Evolutionary conservation across 2,329 filamentous ascomycete genomes (phyloP).

Genomic region (Helicocarpus griseus): DNA sequence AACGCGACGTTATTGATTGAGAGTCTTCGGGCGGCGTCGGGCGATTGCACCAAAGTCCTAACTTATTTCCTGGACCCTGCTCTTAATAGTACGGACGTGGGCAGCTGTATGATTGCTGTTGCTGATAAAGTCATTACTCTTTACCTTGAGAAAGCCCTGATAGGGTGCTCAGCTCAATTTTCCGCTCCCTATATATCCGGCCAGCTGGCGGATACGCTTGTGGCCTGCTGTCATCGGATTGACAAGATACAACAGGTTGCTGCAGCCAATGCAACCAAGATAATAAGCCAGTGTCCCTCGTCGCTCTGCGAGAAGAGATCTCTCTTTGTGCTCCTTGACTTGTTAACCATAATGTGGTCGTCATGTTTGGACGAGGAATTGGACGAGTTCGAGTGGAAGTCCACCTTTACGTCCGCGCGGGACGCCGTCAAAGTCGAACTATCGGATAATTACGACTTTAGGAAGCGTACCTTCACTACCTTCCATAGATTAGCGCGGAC

Average conservation of each 20-base stretch:
- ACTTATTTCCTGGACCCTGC: slow-evolving; percentile 94
- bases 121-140: slow-evolving; percentile 62
- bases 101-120: slow-evolving; percentile 54
- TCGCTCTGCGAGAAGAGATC: slow-evolving; percentile 83
- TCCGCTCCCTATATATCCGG: slow-evolving; percentile 85
- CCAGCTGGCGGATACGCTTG: slow-evolving; percentile 77
- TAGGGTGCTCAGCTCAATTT: slow-evolving; percentile 63
- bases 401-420: slow-evolving; percentile 65
- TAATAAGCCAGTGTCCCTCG: slow-evolving; percentile 77
- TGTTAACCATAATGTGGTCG: slow-evolving; percentile 88
- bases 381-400: slow-evolving; percentile 81
- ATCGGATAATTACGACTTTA: slow-evolving; percentile 84
- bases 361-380: slow-evolving; percentile 91
- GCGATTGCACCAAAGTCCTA: slow-evolving; percentile 81
- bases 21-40: slow-evolving; percentile 71
- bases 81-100: slow-evolving; percentile 52
- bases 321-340: slow-evolving; percentile 82
- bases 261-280: slow-evolving; percentile 69
- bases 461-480: slow-evolving; percentile 66
- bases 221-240: slow-evolving; percentile 86
- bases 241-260: slow-evolving; percentile 84
- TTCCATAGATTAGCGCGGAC: slow-evolving; percentile 65
- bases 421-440: slow-evolving; percentile 76
- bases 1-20: slow-evolving; percentile 87
- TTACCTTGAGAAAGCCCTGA: slow-evolving; percentile 67